Evolutionary conservation across 768 basidiomycete species (phyloP).

Genomic region (Gymnopilus dilepis): DNA sequence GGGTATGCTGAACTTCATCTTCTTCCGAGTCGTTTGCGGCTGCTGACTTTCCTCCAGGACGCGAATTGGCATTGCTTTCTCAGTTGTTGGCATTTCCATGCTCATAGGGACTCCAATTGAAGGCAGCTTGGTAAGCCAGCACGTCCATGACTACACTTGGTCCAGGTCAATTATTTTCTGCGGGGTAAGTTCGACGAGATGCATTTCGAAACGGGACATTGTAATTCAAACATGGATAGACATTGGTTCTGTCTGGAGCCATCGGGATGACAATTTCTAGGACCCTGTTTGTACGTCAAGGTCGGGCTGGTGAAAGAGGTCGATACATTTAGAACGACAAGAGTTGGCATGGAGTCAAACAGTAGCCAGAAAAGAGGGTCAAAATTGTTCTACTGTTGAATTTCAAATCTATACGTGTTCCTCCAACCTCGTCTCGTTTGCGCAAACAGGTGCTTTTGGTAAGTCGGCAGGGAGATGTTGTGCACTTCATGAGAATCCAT

Average conservation of each 20-base stretch:
- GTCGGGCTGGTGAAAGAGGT: constrained; percentile 16
- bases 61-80: constrained; percentile 56
- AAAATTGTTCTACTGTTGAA: no score
- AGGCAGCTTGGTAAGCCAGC: constrained; percentile 34
- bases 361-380: no score
- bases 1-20: constrained; percentile 31
- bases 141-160: constrained; percentile 31
- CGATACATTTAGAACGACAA: constrained; percentile 17
- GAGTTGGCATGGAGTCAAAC: no score
- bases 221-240: constrained; percentile 24
- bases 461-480: no score
- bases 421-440: no score
- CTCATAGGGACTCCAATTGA: constrained; percentile 40
- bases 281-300: constrained; percentile 30
- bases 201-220: background rate
- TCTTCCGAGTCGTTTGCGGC: background rate
- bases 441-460: no score
- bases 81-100: constrained; percentile 34
- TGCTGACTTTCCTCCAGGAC: constrained; percentile 34
- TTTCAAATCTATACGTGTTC: no score
- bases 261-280: constrained; percentile 36
- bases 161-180: constrained; percentile 37
- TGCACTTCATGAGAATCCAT: no score
- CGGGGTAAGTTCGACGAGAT: constrained; percentile 29
- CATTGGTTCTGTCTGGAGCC: constrained; percentile 33